Evolutionary conservation across 2,329 filamentous ascomycete genomes (phyloP).

Genomic region (Cercospora brassicicola): DNA sequence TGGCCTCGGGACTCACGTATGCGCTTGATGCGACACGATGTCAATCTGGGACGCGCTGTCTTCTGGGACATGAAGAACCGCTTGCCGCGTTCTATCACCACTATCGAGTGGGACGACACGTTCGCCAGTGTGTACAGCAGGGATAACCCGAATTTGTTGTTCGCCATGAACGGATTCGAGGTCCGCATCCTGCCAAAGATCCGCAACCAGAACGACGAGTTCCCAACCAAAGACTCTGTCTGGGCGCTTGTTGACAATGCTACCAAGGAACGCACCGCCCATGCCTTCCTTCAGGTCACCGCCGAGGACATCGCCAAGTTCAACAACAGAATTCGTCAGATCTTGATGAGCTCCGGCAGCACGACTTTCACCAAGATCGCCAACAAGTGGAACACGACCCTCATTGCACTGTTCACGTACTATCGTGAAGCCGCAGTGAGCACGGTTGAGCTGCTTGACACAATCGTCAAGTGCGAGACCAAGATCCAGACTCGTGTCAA

Average conservation of each 20-base stretch:
- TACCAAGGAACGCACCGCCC: slow-evolving; percentile 93
- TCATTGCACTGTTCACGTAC: slow-evolving; percentile 97
- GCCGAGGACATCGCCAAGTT: slow-evolving; percentile 98
- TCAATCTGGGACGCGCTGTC: slow-evolving; percentile 93
- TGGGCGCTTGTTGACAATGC: slow-evolving; percentile 97
- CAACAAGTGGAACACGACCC: slow-evolving; percentile 98
- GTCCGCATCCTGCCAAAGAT: slow-evolving; percentile 94
- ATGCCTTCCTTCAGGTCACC: slow-evolving; percentile 95
- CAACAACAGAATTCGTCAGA: slow-evolving; percentile 97
- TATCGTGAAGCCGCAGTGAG: slow-evolving; percentile 97
- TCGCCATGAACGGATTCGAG: slow-evolving; percentile 98
- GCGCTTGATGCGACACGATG: slow-evolving; percentile 97
- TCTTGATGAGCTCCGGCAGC: slow-evolving; percentile 98
- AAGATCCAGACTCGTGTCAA: slow-evolving; percentile 99
- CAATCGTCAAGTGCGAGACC: slow-evolving; percentile 98
- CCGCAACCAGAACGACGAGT: slow-evolving; percentile 92
- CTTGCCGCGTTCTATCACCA: slow-evolving; percentile 88
- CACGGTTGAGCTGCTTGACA: slow-evolving; percentile 89
- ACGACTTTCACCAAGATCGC: slow-evolving; percentile 99
- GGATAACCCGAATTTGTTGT: slow-evolving; percentile 94
- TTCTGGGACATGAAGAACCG: slow-evolving; percentile 99
- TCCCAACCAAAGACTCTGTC: slow-evolving; percentile 94
- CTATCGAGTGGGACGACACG: slow-evolving; percentile 98
- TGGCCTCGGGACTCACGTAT: slow-evolving; percentile 98
- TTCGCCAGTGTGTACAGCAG: slow-evolving; percentile 97